Evolutionary conservation across 2,329 filamentous ascomycete species (phyloP).

Genomic region (Paramyrothecium roridum): DNA sequence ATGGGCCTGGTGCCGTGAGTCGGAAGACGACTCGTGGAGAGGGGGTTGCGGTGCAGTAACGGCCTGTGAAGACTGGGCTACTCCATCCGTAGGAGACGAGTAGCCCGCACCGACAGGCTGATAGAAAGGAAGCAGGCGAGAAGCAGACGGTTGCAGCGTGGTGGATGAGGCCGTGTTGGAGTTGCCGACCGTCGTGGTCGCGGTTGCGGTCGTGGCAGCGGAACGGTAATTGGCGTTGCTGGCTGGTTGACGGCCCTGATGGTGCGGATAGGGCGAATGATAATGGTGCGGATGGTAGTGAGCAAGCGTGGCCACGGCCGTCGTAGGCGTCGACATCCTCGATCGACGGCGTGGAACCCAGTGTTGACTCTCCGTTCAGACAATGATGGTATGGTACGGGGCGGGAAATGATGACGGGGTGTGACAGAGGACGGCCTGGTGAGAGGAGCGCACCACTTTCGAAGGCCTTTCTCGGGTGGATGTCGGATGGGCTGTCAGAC

Average conservation of each 20-base stretch:
- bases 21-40: slow-evolving; percentile 23
- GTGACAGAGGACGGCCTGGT: neutral
- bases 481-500: neutral
- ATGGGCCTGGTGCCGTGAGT: slow-evolving; percentile 17
- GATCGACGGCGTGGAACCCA: neutral
- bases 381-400: neutral
- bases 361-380: slow-evolving; percentile 1
- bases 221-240: slow-evolving; percentile 25
- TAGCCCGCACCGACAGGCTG: slow-evolving; percentile 25
- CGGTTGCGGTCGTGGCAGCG: slow-evolving; percentile 17
- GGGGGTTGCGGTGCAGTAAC: slow-evolving; percentile 19
- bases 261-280: slow-evolving; percentile 45
- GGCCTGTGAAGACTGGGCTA: slow-evolving; percentile 23
- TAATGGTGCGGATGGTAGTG: slow-evolving; percentile 65
- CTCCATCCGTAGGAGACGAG: slow-evolving; percentile 28
- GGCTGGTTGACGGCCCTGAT: slow-evolving; percentile 22
- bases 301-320: slow-evolving; percentile 69
- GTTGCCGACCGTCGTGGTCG: slow-evolving; percentile 17
- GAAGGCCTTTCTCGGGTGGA: neutral
- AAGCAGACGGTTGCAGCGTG: slow-evolving; percentile 13
- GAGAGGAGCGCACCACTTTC: neutral
- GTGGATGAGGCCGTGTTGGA: slow-evolving; percentile 15
- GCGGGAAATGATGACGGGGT: neutral
- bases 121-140: slow-evolving; percentile 20
- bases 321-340: slow-evolving; percentile 77